phyloP scores from a whole-genome alignment of 23 red algal species.

The Porphyridium purpureum region DNA sequence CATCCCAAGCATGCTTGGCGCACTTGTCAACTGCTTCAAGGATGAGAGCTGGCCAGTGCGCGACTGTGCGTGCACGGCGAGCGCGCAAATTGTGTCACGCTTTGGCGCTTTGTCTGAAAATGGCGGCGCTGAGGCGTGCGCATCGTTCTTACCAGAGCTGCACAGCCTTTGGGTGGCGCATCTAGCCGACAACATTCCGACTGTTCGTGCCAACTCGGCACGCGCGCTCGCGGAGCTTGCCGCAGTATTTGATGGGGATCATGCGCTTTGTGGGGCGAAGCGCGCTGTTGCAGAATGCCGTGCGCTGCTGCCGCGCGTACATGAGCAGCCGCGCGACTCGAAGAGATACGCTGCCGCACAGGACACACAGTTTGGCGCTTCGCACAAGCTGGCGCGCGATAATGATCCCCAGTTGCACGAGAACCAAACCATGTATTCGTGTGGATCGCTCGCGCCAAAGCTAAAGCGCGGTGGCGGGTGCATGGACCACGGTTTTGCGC shows the following conservation, averaged over 20 bases:
- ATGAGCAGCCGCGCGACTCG: slow-evolving; percentile 8
- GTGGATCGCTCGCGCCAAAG: slow-evolving; percentile 89
- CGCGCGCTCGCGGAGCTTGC: slow-evolving; percentile 31
- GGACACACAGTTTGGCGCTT: slow-evolving; percentile 21
- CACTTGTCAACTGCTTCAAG: slow-evolving; percentile 50
- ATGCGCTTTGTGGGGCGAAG: slow-evolving; percentile 12
- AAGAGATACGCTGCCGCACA: not conserved
- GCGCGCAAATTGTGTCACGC: slow-evolving; percentile 21
- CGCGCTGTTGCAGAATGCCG: not conserved
- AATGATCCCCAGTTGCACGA: slow-evolving; percentile 53
- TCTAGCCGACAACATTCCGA: slow-evolving; percentile 68
- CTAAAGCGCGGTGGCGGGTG: slow-evolving; percentile 18
- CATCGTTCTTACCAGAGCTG: too few relatives aligned
- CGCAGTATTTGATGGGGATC: slow-evolving; percentile 16
- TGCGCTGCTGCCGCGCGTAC: slow-evolving; percentile 4
- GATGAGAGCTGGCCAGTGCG: slow-evolving; percentile 99
- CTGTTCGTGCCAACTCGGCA: slow-evolving; percentile 59
- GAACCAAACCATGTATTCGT: slow-evolving; percentile 87
- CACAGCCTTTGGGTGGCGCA: slow-evolving; percentile 15
- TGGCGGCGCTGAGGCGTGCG: too few relatives aligned
- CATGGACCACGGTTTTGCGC: not conserved
- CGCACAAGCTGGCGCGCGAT: slow-evolving; percentile 55
- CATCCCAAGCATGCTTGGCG: slow-evolving; percentile 18
- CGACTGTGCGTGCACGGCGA: slow-evolving; percentile 63
- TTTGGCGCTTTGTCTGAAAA: too few relatives aligned